Evolutionary conservation across 1,139 yeast genomes (phyloP), one percentile per base, ranked within the genome.

Genomic region (Saccharomyces uvarum): DNA sequence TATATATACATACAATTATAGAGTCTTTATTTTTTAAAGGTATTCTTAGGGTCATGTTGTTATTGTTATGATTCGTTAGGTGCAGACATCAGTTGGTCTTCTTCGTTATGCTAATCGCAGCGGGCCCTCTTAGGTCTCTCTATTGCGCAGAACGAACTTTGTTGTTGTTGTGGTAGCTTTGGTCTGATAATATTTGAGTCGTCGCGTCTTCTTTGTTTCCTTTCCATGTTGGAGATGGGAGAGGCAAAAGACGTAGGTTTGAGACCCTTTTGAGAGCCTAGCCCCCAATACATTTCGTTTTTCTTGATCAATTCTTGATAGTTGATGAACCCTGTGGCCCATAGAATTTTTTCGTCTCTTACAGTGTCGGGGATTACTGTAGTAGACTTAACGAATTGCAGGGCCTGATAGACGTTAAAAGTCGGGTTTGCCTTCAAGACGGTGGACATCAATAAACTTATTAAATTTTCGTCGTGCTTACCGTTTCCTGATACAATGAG

Each of bases 401-500:
- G 60, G 2, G 69, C 70, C 24, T 68, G 70, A 44, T 56, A 48
- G 3, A 66, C 51, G 13, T 60, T 59, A 13, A 58, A 48, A n/a
- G 51, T 49, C 4, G 69, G 61, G 46, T 65, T 61, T 42, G 59
- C 61, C 50, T 59, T 63, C 42, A 68, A 47, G 11, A 68, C 60
- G 4, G 59, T 54, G 1, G 71, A 67, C 6, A 65, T 59, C 47
- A 69, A 52, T 31, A 68, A 52, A 1, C 65, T 59, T 7, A 62
- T 56, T 27, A 69, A 48, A 8, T 62, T 60, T 47, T 63, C 67
- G 51, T 67, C 70, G 44, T 9, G 1, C 50, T 63, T 65, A 8
- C 67, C 69, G 47, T 58, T 58, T 26, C 64, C 57, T 7, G 69
- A 62, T n/a, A 67, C 64, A 6, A 68, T 59, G 3, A 68, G 56